Evolutionary conservation across 768 basidiomycete species (phyloP).

Genomic region (Leucogyrophana mollusca): DNA sequence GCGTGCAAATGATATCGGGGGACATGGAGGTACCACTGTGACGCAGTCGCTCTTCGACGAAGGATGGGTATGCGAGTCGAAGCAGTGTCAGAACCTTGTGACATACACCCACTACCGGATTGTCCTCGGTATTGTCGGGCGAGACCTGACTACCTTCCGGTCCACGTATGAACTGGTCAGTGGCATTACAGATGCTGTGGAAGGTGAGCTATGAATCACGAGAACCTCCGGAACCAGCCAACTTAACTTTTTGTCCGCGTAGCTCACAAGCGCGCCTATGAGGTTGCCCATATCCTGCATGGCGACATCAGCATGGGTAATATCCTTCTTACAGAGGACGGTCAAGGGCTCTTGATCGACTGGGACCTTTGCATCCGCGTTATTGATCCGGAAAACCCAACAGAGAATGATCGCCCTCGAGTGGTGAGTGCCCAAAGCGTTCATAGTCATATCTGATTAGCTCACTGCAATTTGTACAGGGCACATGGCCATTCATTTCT

Average conservation of each 20-base stretch:
- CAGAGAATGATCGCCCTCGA: too few species aligned
- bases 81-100: too few species aligned
- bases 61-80: background rate
- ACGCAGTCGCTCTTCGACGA: slow-evolving; percentile 5
- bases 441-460: too few species aligned
- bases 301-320: slow-evolving; percentile 22
- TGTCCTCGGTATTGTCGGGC: slow-evolving; percentile 2
- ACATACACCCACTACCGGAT: background rate
- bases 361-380: too few species aligned
- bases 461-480: too few species aligned
- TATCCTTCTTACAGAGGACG: too few species aligned
- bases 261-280: slow-evolving; percentile 18
- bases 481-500: too few species aligned
- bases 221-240: background rate
- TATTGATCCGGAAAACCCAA: too few species aligned
- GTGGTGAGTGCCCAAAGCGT: too few species aligned
- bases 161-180: slow-evolving; percentile 10
- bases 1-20: slow-evolving; percentile 28
- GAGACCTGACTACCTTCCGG: background rate
- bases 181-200: slow-evolving; percentile 17
- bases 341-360: slow-evolving; percentile 20
- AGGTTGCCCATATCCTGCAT: slow-evolving; percentile 12
- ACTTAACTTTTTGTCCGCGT: slow-evolving; percentile 1
- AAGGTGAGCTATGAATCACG: background rate
- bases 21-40: slow-evolving; percentile 4